phyloP scores from a whole-genome alignment of 257 asterid genomes.

The Jacaranda copaia region DNA sequence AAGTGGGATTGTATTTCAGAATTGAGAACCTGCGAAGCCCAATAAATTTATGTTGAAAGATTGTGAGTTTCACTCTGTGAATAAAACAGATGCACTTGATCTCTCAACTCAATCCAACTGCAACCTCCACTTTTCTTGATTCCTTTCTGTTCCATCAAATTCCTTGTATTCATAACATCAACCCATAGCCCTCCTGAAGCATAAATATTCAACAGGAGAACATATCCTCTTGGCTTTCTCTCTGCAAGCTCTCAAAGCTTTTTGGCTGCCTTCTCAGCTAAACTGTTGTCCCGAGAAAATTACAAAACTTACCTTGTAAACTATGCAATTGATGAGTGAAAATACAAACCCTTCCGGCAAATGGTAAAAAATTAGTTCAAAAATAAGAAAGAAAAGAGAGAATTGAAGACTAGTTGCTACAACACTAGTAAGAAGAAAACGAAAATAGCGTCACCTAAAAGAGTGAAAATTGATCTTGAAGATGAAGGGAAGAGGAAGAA shows the following conservation, averaged over 20 bases:
- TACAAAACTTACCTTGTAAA: too few relatives aligned
- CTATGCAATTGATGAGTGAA: too few relatives aligned
- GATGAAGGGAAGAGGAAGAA: too few relatives aligned
- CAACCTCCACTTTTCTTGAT: constrained; percentile 69
- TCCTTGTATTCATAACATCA: constrained; percentile 63
- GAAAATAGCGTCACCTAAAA: too few relatives aligned
- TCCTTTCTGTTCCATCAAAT: constrained; percentile 67
- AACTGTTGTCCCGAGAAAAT: constrained; percentile 47
- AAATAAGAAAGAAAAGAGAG: too few relatives aligned
- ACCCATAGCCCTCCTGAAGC: constrained; percentile 78
- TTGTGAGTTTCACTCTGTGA: constrained; percentile 64
- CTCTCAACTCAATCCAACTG: constrained; percentile 78
- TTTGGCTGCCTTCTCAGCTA: constrained; percentile 54
- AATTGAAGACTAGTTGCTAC: too few relatives aligned
- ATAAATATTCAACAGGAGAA: constrained; percentile 70
- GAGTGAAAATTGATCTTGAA: too few relatives aligned
- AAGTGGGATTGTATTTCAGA: constrained; percentile 46
- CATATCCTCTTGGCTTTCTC: constrained; percentile 60
- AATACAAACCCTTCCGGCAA: too few relatives aligned
- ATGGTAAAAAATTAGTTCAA: too few relatives aligned
- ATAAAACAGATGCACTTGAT: constrained; percentile 57
- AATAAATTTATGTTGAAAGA: constrained; percentile 46
- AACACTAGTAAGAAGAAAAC: too few relatives aligned
- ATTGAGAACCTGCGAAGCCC: constrained; percentile 56
- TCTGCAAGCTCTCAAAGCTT: constrained; percentile 54